Evolutionary conservation across 139 green algal species (phyloP).

Genomic region (Chlamydomonas incerta): DNA sequence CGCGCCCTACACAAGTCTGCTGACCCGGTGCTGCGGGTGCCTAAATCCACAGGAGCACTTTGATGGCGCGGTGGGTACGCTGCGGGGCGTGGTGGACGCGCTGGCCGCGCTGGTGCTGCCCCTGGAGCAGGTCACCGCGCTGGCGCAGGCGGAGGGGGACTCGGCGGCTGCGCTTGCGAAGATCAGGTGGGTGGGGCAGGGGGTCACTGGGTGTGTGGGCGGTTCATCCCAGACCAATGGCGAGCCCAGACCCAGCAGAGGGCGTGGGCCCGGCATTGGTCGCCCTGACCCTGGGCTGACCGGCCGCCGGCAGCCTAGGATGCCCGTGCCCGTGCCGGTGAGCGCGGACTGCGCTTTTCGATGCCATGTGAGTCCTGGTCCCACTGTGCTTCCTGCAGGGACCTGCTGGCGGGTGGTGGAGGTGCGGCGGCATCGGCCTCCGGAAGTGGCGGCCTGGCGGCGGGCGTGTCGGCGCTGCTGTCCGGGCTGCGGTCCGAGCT

Average conservation of each 20-base stretch:
- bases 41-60: slow-evolving; percentile 29
- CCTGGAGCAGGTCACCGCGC: not conserved
- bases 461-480: not conserved
- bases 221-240: too few relatives aligned
- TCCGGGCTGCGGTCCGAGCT: slow-evolving; percentile 45
- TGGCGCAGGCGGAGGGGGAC: not conserved
- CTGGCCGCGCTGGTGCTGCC: not conserved
- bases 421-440: too few relatives aligned
- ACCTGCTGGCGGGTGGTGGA: not conserved
- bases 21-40: not conserved
- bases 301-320: too few relatives aligned
- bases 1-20: not conserved
- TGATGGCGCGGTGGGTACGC: slow-evolving; percentile 20
- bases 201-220: too few relatives aligned
- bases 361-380: not conserved
- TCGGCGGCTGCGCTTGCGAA: not conserved
- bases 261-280: too few relatives aligned
- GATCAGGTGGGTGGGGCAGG: not conserved
- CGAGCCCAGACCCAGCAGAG: too few relatives aligned
- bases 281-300: too few relatives aligned
- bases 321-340: not conserved
- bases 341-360: not conserved
- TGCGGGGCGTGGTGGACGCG: not conserved
- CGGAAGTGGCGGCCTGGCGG: not conserved
- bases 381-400: not conserved